Conservation (phyloP, 2,329 filamentous ascomycete species). For the Plectosphaerella cucumerina region DNA sequence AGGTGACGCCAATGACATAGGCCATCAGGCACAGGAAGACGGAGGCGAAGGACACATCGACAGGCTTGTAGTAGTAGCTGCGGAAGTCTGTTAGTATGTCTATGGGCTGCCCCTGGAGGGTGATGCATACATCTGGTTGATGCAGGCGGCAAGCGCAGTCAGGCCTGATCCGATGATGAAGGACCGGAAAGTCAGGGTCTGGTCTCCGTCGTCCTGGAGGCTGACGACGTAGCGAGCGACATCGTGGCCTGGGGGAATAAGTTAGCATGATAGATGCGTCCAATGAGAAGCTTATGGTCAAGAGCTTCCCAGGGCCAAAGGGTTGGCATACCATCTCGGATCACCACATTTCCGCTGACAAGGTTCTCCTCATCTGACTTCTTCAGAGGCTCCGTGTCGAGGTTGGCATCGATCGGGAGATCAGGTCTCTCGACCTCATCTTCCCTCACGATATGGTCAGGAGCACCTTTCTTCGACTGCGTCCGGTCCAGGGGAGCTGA, state of each 20-base stretch:
- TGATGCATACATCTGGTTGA: slow-evolving; percentile 8
- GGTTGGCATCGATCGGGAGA: not conserved
- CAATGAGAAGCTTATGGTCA: not conserved
- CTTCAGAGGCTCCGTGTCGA: not conserved
- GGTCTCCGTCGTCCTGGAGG: slow-evolving; percentile 7
- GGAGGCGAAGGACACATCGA: slow-evolving; percentile 8
- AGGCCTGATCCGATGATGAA: slow-evolving; percentile 10
- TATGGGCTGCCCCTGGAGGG: not conserved
- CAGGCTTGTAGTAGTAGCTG: slow-evolving; percentile 12
- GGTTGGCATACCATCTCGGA: slow-evolving; percentile 1
- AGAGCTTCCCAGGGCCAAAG: no score
- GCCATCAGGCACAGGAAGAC: slow-evolving; percentile 10
- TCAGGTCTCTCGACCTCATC: not conserved
- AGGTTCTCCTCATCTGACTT: slow-evolving; percentile 5
- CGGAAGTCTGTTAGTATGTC: not conserved
- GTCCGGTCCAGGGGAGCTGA: not conserved
- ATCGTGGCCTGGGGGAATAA: slow-evolving; percentile 2
- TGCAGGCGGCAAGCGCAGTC: slow-evolving; percentile 9
- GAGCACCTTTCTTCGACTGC: not conserved
- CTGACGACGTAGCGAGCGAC: slow-evolving; percentile 8
- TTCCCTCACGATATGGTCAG: not conserved
- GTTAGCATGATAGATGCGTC: not conserved
- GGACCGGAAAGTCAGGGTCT: slow-evolving; percentile 5
- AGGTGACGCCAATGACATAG: slow-evolving; percentile 9
- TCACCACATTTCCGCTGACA: slow-evolving; percentile 1